Percentiles rank a stretch among this genome's conserved stretches.
Evolutionary conservation across 768 basidiomycete species (phyloP).

Genomic region (Porpolomopsis calyptriformis): DNA sequence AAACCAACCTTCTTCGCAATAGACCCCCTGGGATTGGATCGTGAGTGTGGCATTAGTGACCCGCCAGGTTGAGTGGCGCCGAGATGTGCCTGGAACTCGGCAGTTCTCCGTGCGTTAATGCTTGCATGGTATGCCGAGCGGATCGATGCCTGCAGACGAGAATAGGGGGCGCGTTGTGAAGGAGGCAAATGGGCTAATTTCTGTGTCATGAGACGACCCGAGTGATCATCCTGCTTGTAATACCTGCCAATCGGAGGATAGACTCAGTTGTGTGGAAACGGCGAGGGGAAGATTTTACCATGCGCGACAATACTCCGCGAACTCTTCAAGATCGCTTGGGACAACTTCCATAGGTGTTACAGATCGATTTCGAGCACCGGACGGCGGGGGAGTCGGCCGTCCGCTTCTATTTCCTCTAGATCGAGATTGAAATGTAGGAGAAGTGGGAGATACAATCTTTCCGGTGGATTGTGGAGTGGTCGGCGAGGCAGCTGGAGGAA

Average conservation of each 20-base stretch:
- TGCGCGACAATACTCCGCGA: constrained; percentile 65
- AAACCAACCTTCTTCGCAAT: constrained; percentile 52
- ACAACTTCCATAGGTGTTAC: constrained; percentile 57
- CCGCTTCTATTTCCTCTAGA: constrained; percentile 39
- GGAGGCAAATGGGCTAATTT: constrained; percentile 71
- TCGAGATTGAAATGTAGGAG: constrained; percentile 44
- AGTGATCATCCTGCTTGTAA: constrained; percentile 68
- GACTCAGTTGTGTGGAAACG: constrained; percentile 1
- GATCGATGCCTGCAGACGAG: constrained; percentile 77
- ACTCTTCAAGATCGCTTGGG: constrained; percentile 63
- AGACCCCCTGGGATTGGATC: constrained; percentile 52
- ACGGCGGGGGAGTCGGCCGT: constrained; percentile 47
- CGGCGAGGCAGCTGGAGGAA: constrained; percentile 53
- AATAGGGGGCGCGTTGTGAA: constrained; percentile 78
- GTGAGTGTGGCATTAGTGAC: constrained; percentile 64
- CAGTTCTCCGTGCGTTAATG: constrained; percentile 61
- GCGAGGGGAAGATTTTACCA: constrained; percentile 41
- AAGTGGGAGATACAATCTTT: constrained; percentile 41
- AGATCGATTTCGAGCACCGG: constrained; percentile 49
- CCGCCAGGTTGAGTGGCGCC: constrained; percentile 70
- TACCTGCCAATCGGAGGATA: constrained; percentile 44
- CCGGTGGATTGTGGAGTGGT: constrained; percentile 38
- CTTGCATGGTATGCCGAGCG: constrained; percentile 78
- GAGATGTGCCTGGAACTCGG: constrained; percentile 81
- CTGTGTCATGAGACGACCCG: constrained; percentile 73